These are phyloP conservation scores for Holtermanniella nyarrowii DNA, from an alignment of 768 basidiomycete species.

Conservation along the genomic window DNA sequence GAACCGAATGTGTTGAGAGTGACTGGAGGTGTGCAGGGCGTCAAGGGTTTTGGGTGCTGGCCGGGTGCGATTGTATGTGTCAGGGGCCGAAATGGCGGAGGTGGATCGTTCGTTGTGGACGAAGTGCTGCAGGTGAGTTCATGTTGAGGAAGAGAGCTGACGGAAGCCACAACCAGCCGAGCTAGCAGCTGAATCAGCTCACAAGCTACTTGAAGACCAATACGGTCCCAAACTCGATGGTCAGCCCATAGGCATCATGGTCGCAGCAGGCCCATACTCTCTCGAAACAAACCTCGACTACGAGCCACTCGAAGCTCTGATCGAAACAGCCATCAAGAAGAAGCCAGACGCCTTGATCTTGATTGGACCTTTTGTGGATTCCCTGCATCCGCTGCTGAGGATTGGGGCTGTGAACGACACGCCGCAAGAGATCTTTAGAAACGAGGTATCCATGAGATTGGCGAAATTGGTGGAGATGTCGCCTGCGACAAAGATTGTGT, in stretches of 20 bases:
- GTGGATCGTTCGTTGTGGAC: constrained; percentile 69
- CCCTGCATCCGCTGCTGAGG: constrained; percentile 61
- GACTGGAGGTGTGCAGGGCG: constrained; percentile 54
- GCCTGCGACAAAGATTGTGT: constrained; percentile 59
- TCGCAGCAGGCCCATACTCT: constrained; percentile 82
- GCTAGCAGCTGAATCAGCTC: constrained; percentile 31
- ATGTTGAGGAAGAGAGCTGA: constrained; percentile 1
- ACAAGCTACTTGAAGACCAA: constrained; percentile 44
- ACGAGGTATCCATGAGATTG: constrained; percentile 54
- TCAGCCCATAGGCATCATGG: constrained; percentile 53
- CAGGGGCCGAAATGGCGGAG: constrained; percentile 82
- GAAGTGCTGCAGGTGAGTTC: constrained; percentile 63
- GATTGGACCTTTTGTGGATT: constrained; percentile 88
- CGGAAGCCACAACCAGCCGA: constrained; percentile 56
- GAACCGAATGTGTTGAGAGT: constrained; percentile 50
- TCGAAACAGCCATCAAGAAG: constrained; percentile 52
- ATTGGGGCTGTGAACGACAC: constrained; percentile 60
- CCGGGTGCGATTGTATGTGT: constrained; percentile 80
- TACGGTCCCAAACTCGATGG: constrained; percentile 42
- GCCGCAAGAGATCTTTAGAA: constrained; percentile 59
- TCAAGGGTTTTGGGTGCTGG: constrained; percentile 63
- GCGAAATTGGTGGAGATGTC: constrained; percentile 51
- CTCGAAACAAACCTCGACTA: constrained; percentile 64
- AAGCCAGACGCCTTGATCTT: constrained; percentile 71
- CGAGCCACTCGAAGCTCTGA: constrained; percentile 56